These are phyloP conservation scores for Rhynchosporium graminicola DNA, from an alignment of 2,329 filamentous ascomycete genomes.

Conservation along the genomic window DNA sequence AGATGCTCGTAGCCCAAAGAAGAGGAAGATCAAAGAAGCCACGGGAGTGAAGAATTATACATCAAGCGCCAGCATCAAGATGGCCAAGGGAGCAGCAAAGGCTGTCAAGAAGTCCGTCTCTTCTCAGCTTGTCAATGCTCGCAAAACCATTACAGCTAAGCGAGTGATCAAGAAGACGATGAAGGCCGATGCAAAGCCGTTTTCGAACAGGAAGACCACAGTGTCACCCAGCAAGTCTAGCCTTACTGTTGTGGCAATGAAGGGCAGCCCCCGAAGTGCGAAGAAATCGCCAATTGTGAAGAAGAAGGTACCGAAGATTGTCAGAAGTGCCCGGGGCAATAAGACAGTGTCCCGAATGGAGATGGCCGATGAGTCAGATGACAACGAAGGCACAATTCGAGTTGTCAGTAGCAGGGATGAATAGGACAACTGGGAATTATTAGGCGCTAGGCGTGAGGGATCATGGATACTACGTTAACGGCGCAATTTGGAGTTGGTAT, in stretches of 20 bases:
- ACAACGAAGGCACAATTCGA: constrained; percentile 30
- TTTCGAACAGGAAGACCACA: constrained; percentile 32
- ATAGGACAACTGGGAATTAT: constrained; percentile 8
- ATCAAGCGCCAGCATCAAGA: constrained; percentile 40
- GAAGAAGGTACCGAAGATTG: constrained; percentile 25
- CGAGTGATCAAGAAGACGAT: constrained; percentile 29
- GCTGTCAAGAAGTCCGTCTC: constrained; percentile 45
- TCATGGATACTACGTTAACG: constrained; percentile 10
- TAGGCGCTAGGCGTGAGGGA: not conserved
- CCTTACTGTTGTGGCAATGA: constrained; percentile 30
- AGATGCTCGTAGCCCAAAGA: constrained; percentile 42
- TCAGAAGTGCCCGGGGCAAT: constrained; percentile 24
- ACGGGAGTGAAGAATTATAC: constrained; percentile 42
- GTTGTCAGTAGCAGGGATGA: constrained; percentile 27
- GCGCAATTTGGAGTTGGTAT: constrained; percentile 20
- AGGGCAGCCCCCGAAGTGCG: constrained; percentile 17
- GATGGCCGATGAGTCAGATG: constrained; percentile 9
- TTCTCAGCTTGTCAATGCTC: constrained; percentile 29
- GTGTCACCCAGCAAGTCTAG: constrained; percentile 32
- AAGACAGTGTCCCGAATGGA: constrained; percentile 19
- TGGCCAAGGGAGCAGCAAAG: constrained; percentile 43
- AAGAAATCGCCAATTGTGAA: constrained; percentile 21
- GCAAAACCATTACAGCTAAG: constrained; percentile 26
- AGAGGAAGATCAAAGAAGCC: constrained; percentile 49
- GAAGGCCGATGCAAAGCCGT: constrained; percentile 33